Evolutionary conservation across 192 early-diverging fungal genomes (phyloP), one percentile per base, ranked within the genome.

Genomic region (Linnemannia hyalina): DNA sequence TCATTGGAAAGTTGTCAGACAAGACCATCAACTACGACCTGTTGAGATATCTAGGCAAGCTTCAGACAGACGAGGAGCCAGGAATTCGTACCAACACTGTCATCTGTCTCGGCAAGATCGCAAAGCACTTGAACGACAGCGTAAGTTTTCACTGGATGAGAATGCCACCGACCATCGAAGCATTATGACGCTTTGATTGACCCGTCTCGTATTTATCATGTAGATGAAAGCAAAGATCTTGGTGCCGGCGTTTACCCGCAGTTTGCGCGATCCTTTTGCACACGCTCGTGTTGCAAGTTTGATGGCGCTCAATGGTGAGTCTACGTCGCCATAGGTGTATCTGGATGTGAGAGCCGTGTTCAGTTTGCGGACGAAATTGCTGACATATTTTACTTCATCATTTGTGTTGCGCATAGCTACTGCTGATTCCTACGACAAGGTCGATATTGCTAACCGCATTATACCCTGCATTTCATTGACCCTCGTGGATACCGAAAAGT

Each of bases 31-130:
- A 98, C 87, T 94, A 95, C 80, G 97, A 98, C 68, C 85, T 98
- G 2, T 76, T 99, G 40, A 85, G 94, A 77, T 96, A 97, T 78
- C 90, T 99, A 13, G 97, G 96, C n/a, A 97, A 97, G 57, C 88
- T 97, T 40, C 96, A 98, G 68, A 92, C 91, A 41, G 98, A 99
- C 87, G 91, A 94, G 32, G 98, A 99, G 78, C 97, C 98, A 2
- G 97, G 98, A 3, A 99, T 99, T 81, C 92, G 98, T 40, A 98
- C 98, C 11, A 99, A 99, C 85, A 95, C 98, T 23, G 96, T 97
- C 22, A 96, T 99, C 54, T 99, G 97, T 80, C 85, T 99, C 22
- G 97, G 97, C n/a, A 98, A 99, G 85, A 92, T 99, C 52, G 94
- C 94, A 70, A 93, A 94, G 20, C 80, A 96, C 68, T 87, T 99